phyloP scores from a whole-genome alignment of 176 grass and related monocot species.

The Phyllostachys edulis region DNA sequence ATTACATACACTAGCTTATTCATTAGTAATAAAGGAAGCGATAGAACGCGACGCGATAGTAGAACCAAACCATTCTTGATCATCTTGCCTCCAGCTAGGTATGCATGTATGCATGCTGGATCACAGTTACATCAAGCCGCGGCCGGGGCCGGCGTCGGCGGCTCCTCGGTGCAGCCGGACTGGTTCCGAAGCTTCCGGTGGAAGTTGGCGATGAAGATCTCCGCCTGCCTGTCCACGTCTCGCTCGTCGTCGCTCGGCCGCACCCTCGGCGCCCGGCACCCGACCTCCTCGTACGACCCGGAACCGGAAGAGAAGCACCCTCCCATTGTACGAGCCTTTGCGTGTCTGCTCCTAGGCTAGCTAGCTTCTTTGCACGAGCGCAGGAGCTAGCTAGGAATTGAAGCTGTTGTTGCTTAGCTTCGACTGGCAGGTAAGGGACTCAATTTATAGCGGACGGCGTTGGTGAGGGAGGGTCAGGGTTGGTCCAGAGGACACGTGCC shows the following conservation, averaged over 20 bases:
- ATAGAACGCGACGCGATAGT: background rate
- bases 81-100: background rate
- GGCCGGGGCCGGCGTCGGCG: background rate
- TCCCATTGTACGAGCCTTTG: conserved; percentile 20
- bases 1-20: too few relatives aligned
- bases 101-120: too few relatives aligned
- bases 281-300: background rate
- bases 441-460: background rate
- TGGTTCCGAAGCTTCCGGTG: conserved; percentile 43
- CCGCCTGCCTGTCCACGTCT: conserved; percentile 37
- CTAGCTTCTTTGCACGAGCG: background rate
- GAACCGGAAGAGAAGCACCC: conserved; percentile 51
- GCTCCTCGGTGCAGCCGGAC: background rate
- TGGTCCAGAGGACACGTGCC: background rate
- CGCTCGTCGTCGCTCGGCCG: conserved; percentile 43
- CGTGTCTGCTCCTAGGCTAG: background rate
- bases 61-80: conserved; percentile 7
- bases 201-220: conserved; percentile 43
- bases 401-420: background rate
- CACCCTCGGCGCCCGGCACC: background rate
- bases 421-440: background rate
- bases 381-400: background rate
- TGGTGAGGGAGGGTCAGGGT: background rate
- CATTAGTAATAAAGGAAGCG: too few relatives aligned
- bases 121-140: background rate